Conservation (phyloP, 768 basidiomycete genomes). For the Mycena filopes region DNA sequence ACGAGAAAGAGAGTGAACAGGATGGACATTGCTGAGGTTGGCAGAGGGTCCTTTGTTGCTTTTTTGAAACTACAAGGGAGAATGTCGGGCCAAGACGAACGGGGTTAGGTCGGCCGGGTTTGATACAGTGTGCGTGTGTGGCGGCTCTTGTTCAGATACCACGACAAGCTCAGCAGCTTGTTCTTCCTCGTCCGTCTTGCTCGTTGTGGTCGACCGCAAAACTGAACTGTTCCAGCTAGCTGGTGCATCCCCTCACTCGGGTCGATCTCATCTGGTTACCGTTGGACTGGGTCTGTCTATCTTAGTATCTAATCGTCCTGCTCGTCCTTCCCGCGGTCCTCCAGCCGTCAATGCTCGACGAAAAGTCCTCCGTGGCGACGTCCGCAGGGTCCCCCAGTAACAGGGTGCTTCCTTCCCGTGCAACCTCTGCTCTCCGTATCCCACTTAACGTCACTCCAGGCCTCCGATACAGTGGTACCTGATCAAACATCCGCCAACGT, state of each 20-base stretch:
- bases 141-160: background rate
- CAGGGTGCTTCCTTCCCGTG: conserved; percentile 40
- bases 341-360: conserved; percentile 46
- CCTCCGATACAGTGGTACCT: conserved; percentile 63
- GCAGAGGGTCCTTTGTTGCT: too few relatives aligned
- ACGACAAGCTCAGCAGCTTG: background rate
- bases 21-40: conserved; percentile 43
- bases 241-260: conserved; percentile 22
- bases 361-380: conserved; percentile 43
- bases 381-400: conserved; percentile 37
- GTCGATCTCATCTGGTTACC: conserved; percentile 25
- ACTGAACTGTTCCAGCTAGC: background rate
- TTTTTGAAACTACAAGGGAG: too few relatives aligned
- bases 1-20: conserved; percentile 56
- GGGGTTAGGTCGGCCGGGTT: background rate
- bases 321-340: conserved; percentile 39
- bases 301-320: conserved; percentile 27
- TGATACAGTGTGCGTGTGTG: background rate
- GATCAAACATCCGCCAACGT: conserved; percentile 49
- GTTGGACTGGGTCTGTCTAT: conserved; percentile 18
- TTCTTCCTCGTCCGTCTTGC: background rate
- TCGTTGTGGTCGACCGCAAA: conserved; percentile 6
- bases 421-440: background rate
- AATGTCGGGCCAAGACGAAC: too few relatives aligned
- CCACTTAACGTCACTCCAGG: conserved; percentile 41